Percentiles rank a stretch among this genome's conserved stretches.
These are phyloP conservation scores for Ceriops decandra DNA, from an alignment of 345 rosid genomes.

Conservation along the genomic window DNA sequence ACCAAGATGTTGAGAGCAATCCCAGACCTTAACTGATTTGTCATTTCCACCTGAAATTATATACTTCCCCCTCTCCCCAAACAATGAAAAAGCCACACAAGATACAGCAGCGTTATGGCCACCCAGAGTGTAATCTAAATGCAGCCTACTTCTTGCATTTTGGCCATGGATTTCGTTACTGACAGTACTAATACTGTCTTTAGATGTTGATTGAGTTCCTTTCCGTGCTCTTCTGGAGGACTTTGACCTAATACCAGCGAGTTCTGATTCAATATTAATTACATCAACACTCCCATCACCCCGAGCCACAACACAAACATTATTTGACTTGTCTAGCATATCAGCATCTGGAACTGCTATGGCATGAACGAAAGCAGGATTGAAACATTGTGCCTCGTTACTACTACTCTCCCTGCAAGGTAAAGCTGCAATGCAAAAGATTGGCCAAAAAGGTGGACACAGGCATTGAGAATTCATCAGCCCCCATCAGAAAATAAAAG, in stretches of 20 bases:
- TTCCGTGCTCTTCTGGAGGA: slow-evolving; percentile 37
- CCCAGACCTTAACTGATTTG: slow-evolving; percentile 77
- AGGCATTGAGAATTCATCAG: not conserved
- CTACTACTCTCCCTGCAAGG: slow-evolving; percentile 31
- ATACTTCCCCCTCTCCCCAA: slow-evolving; percentile 68
- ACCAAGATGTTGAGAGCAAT: slow-evolving; percentile 47
- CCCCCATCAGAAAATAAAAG: no score
- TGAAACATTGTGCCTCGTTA: slow-evolving; percentile 57
- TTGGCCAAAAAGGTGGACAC: not conserved
- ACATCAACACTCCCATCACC: slow-evolving; percentile 79
- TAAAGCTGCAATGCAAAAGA: slow-evolving; percentile 39
- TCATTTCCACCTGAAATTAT: slow-evolving; percentile 85
- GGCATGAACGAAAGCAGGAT: slow-evolving; percentile 90
- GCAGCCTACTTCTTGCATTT: slow-evolving; percentile 45
- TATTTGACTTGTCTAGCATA: slow-evolving; percentile 58
- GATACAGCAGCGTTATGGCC: slow-evolving; percentile 90
- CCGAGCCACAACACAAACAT: slow-evolving; percentile 68
- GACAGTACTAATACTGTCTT: slow-evolving; percentile 18
- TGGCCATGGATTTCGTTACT: slow-evolving; percentile 18
- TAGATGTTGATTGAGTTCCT: slow-evolving; percentile 53
- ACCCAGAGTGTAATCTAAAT: slow-evolving; percentile 70
- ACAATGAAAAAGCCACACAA: slow-evolving; percentile 69
- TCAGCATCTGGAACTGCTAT: slow-evolving; percentile 72
- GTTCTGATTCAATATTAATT: slow-evolving; percentile 65
- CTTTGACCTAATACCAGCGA: slow-evolving; percentile 39